These are phyloP conservation scores for Xylaria longipes DNA, from an alignment of 495 filamentous ascomycete species.

Conservation along the genomic window DNA sequence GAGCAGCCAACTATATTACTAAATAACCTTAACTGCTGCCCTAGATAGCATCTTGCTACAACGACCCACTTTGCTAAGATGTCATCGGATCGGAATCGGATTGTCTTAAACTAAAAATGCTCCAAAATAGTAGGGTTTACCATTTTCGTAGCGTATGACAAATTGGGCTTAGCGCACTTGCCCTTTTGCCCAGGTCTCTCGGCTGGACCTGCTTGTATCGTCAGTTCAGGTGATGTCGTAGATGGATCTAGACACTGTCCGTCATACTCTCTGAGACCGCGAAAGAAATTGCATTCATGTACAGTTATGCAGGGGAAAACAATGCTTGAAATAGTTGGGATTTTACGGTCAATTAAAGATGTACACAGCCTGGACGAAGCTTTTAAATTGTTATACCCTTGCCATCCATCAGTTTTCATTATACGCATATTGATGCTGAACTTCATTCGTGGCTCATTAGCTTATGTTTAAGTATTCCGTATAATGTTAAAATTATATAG, in stretches of 20 bases:
- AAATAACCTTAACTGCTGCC: background rate
- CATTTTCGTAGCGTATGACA: background rate
- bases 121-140: background rate
- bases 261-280: background rate
- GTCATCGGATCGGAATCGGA: background rate
- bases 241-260: background rate
- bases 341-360: too few relatives aligned
- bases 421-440: too few relatives aligned
- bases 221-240: background rate
- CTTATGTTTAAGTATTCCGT: too few relatives aligned
- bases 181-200: slow-evolving; percentile 5
- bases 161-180: background rate
- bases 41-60: background rate
- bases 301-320: background rate
- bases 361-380: too few relatives aligned
- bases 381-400: too few relatives aligned
- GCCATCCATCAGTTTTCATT: too few relatives aligned
- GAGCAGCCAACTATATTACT: background rate
- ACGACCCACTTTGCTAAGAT: background rate
- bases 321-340: too few relatives aligned
- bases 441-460: too few relatives aligned
- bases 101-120: background rate
- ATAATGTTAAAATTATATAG: too few relatives aligned
- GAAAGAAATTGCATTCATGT: background rate
- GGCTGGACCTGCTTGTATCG: background rate